Evolutionary conservation across 2,329 filamentous ascomycete species (phyloP).

Genomic region (Alternaria longipes): DNA sequence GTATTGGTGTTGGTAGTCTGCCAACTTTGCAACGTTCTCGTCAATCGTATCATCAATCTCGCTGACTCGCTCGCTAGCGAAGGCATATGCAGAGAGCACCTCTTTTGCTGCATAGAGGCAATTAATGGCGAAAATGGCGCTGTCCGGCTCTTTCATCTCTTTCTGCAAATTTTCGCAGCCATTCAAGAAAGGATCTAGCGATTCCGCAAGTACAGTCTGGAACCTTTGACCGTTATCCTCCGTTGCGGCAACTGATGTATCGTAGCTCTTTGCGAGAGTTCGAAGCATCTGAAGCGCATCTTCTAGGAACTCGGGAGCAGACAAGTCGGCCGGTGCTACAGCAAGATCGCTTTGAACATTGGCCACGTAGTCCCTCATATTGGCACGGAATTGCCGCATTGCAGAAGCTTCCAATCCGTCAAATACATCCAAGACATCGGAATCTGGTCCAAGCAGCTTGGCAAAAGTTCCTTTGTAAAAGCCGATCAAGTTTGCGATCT

Average conservation of each 20-base stretch:
- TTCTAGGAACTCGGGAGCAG: constrained; percentile 79
- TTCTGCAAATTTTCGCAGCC: constrained; percentile 76
- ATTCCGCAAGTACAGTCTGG: constrained; percentile 76
- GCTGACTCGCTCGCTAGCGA: constrained; percentile 66
- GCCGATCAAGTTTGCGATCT: constrained; percentile 84
- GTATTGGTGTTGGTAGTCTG: constrained; percentile 74
- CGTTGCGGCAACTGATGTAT: constrained; percentile 73
- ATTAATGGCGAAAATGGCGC: constrained; percentile 77
- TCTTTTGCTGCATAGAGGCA: constrained; percentile 69
- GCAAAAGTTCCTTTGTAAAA: constrained; percentile 91
- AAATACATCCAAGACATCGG: constrained; percentile 75
- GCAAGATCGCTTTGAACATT: constrained; percentile 77
- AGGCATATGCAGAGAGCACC: constrained; percentile 68
- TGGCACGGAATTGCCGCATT: constrained; percentile 80
- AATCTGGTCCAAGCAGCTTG: constrained; percentile 76
- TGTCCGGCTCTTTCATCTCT: constrained; percentile 66
- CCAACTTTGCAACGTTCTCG: constrained; percentile 65
- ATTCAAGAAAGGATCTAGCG: constrained; percentile 84
- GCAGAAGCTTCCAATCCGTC: constrained; percentile 76
- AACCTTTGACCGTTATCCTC: constrained; percentile 73
- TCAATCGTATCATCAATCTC: constrained; percentile 67
- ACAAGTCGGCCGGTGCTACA: constrained; percentile 74
- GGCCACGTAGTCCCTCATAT: constrained; percentile 82
- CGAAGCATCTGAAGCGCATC: constrained; percentile 82
- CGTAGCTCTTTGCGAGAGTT: constrained; percentile 84